Evolutionary conservation across 2,329 filamentous ascomycete genomes (phyloP), one percentile per base, ranked within the genome.

Genomic region (Venturia pyrina): DNA sequence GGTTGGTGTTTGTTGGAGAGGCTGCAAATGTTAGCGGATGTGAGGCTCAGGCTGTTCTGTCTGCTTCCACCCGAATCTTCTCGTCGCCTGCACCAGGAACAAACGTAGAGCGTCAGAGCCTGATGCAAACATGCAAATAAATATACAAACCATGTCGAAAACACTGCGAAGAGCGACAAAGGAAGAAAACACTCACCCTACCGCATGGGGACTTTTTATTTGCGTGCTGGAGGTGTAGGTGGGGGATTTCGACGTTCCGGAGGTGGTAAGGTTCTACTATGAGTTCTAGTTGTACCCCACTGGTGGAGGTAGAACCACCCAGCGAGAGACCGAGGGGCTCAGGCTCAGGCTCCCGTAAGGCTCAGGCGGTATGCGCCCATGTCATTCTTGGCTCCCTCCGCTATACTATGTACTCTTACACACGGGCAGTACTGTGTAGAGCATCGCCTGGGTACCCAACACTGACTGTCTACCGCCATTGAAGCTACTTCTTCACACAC

Each of bases 1-100:
- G 69, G 19, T 67, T 61, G 44, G 63, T 46, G 63, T 61, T 48
- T 63, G 63, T 61, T 48, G 56, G 34, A 21, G 17, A 59, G 32
- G 53, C 53, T 59, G 32, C 53, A 59, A 59, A 59, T 19, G 28
- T 59, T 59, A 59, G 53, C 53, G 53, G 17, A n/a, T 59, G 37
- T 34, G 53, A 59, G 21, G 21, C 48, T 53, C 48, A 53, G 21
- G 24, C 48, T 28, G 48, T 53, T 53, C 48, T 53, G 11, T 53
- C 10, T 24, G 21, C 21, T 28, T 53, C 48, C 48, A 53, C 21
- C n/a, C 48, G 48, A 53, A 28, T 53, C 48, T 53, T 53, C 21
- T 5, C 15, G 21, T 17, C 11, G 41, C 48, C 13, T 53, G 21
- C 48, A 15, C 10, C n/a, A 24, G 17, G n/a, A 48, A 46, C 44